A percentile compares a stretch with the other conserved stretches of the same genome.
Evolutionary conservation across 2,329 filamentous ascomycete species (phyloP).

Genomic region (Torrubiellomyces zombiae): DNA sequence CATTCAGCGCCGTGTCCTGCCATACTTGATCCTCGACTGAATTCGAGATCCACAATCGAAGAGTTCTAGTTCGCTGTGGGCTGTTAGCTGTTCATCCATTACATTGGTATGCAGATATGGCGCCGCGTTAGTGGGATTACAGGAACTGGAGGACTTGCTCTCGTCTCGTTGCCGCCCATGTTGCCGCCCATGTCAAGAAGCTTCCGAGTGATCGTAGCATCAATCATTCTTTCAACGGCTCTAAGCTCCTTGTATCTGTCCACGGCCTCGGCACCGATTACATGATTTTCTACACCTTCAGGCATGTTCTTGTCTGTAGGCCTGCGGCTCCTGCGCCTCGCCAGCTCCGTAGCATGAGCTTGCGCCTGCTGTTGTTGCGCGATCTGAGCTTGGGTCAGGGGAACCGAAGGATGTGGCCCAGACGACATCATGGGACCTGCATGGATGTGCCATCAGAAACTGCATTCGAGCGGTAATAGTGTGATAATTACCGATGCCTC

Average conservation of each 20-base stretch:
- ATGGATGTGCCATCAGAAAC: constrained; percentile 3
- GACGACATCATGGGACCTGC: constrained; percentile 40
- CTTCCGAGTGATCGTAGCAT: constrained; percentile 90
- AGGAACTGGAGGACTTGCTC: neutral
- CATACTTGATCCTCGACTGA: constrained; percentile 88
- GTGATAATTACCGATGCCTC: constrained; percentile 31
- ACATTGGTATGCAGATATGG: constrained; percentile 3
- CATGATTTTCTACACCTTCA: constrained; percentile 69
- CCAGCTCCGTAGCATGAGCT: constrained; percentile 43
- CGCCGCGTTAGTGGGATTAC: neutral
- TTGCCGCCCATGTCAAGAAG: constrained; percentile 84
- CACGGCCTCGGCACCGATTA: constrained; percentile 61
- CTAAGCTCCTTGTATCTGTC: constrained; percentile 69
- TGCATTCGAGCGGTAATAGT: constrained; percentile 2
- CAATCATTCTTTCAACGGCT: constrained; percentile 73
- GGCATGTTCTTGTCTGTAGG: constrained; percentile 92
- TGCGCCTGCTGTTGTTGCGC: constrained; percentile 33
- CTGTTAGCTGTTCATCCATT: constrained; percentile 6
- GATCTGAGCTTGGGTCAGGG: constrained; percentile 37
- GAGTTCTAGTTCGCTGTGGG: constrained; percentile 54
- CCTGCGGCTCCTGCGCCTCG: constrained; percentile 69
- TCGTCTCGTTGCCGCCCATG: constrained; percentile 51
- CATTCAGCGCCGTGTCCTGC: constrained; percentile 55
- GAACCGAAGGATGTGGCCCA: constrained; percentile 31
- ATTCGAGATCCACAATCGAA: constrained; percentile 91